Conservation (phyloP, 2,329 filamentous ascomycete genomes). For the Monascus ruber region DNA sequence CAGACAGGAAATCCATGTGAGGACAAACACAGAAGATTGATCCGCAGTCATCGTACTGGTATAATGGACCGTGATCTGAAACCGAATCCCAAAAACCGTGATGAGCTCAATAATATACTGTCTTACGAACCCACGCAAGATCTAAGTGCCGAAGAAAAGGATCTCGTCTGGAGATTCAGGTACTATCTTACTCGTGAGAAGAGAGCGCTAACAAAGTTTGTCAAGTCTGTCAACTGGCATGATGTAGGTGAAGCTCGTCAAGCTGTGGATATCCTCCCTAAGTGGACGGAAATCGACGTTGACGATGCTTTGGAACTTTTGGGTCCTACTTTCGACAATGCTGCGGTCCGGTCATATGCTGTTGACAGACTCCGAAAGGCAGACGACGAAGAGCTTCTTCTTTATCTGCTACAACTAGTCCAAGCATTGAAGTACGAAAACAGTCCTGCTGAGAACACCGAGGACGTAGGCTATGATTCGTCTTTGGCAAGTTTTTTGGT, state of each 20-base stretch:
- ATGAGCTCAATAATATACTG: constrained; percentile 85
- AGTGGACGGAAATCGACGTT: constrained; percentile 94
- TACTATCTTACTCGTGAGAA: constrained; percentile 93
- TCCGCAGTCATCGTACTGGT: constrained; percentile 86
- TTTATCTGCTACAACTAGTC: constrained; percentile 88
- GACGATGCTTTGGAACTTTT: constrained; percentile 92
- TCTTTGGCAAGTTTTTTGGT: constrained; percentile 86
- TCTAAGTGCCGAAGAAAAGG: constrained; percentile 81
- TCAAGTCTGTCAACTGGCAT: constrained; percentile 93
- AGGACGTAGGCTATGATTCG: constrained; percentile 59
- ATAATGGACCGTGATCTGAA: constrained; percentile 90
- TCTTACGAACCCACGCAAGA: constrained; percentile 86
- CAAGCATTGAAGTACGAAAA: constrained; percentile 93
- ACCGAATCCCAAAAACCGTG: constrained; percentile 87
- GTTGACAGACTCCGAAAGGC: constrained; percentile 85
- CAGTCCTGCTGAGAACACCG: constrained; percentile 50
- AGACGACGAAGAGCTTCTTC: constrained; percentile 77
- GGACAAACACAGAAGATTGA: constrained; percentile 82
- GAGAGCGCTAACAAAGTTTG: constrained; percentile 84
- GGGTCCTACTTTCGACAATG: constrained; percentile 82
- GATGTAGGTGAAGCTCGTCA: constrained; percentile 77
- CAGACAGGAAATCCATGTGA: constrained; percentile 87
- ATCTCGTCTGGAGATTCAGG: constrained; percentile 93
- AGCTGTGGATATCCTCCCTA: constrained; percentile 76
- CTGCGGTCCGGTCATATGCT: constrained; percentile 79